Conservation (phyloP, 2,329 filamentous ascomycete genomes). For the Xylariaceae sp. region DNA sequence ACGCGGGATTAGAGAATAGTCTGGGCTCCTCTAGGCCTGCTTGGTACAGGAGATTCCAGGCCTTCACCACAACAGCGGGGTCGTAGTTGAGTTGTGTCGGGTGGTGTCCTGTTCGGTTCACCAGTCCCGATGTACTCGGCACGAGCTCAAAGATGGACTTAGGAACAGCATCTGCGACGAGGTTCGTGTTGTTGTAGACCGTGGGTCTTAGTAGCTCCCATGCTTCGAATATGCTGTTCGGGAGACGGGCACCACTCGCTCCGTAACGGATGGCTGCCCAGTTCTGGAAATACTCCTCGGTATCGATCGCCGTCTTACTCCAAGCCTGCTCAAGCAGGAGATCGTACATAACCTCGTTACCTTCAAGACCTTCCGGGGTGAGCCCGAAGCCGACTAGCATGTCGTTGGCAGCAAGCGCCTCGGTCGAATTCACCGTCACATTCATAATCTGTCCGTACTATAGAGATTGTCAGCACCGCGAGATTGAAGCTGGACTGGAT, state of each 20-base stretch:
- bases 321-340: slow-evolving; percentile 22
- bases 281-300: slow-evolving; percentile 18
- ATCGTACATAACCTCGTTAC: slow-evolving; percentile 24
- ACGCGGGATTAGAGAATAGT: slow-evolving; percentile 19
- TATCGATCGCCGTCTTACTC: slow-evolving; percentile 18
- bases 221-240: slow-evolving; percentile 13
- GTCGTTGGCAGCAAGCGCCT: slow-evolving; percentile 13
- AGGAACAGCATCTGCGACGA: slow-evolving; percentile 18
- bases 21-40: slow-evolving; percentile 12
- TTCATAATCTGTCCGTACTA: slow-evolving; percentile 23
- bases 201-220: slow-evolving; percentile 20
- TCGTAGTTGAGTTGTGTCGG: slow-evolving; percentile 22
- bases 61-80: slow-evolving; percentile 10
- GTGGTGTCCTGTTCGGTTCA: slow-evolving; percentile 21
- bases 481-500: not conserved
- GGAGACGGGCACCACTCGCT: slow-evolving; percentile 7
- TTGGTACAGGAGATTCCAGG: slow-evolving; percentile 17
- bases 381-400: slow-evolving; percentile 19
- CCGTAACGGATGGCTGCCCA: slow-evolving; percentile 19
- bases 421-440: slow-evolving; percentile 19
- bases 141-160: slow-evolving; percentile 21
- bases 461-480: slow-evolving; percentile 4
- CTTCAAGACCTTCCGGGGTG: slow-evolving; percentile 21
- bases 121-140: slow-evolving; percentile 14
- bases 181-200: slow-evolving; percentile 22